phyloP scores from a whole-genome alignment of 2,329 filamentous ascomycete genomes.

The Dactylellina cionopaga region DNA sequence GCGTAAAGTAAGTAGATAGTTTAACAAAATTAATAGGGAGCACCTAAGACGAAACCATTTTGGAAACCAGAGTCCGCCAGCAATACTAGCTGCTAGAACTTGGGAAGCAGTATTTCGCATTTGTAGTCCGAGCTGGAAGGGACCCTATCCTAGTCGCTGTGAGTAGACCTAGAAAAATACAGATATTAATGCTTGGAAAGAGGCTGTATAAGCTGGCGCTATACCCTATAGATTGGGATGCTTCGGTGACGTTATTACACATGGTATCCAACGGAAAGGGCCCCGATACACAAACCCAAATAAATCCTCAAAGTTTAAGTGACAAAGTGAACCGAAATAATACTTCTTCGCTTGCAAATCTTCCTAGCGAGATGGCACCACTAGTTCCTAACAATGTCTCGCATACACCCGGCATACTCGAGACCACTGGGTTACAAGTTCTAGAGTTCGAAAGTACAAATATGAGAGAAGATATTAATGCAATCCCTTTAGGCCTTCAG shows the following conservation, averaged over 20 bases:
- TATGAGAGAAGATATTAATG: background rate
- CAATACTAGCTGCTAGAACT: background rate
- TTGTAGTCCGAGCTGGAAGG: background rate
- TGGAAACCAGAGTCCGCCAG: background rate
- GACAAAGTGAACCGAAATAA: too few species aligned
- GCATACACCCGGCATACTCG: too few species aligned
- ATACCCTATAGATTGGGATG: background rate
- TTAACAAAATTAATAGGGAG: constrained; percentile 2
- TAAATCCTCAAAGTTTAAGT: too few species aligned
- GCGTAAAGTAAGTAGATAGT: background rate
- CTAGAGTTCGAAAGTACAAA: background rate
- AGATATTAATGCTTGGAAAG: background rate
- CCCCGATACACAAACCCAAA: background rate
- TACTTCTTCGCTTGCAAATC: too few species aligned
- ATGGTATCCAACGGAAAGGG: background rate
- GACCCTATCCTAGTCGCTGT: background rate
- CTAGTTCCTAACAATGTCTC: too few species aligned
- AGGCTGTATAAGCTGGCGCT: background rate
- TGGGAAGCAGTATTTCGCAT: background rate
- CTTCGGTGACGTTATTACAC: background rate
- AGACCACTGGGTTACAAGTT: background rate
- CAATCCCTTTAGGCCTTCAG: background rate
- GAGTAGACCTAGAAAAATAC: too few species aligned
- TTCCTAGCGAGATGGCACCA: too few species aligned
- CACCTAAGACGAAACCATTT: constrained; percentile 17